Conservation (phyloP, 1,284 basidiomycete genomes). For the Earliella scabrosa region DNA sequence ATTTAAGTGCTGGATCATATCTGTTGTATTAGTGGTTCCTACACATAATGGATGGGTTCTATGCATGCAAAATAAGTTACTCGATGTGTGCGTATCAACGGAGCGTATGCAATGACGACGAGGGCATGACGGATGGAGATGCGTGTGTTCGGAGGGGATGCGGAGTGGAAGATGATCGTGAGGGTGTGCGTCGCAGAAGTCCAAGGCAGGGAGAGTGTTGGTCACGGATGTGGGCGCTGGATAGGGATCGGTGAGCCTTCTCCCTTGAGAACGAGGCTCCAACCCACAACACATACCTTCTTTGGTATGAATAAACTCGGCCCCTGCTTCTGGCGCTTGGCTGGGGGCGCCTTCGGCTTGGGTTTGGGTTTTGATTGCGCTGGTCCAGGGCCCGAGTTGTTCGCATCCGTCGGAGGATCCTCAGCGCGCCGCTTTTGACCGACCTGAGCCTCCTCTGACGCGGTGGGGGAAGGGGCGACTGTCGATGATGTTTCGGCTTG, state of each 20-base stretch:
- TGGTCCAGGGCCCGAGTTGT: not conserved
- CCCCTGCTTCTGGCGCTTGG: constrained; percentile 34
- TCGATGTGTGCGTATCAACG: constrained; percentile 1
- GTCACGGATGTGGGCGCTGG: not conserved
- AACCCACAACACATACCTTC: constrained; percentile 19
- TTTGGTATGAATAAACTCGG: constrained; percentile 38
- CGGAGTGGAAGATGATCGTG: no score
- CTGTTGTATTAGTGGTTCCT: not conserved
- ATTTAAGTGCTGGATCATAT: not conserved
- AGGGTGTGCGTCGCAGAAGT: no score
- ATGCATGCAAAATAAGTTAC: constrained; percentile 6
- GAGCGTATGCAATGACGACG: not conserved
- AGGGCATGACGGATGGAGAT: not conserved
- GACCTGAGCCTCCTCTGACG: constrained; percentile 14
- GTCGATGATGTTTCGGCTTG: constrained; percentile 2
- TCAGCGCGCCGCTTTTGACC: constrained; percentile 28
- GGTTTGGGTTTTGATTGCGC: constrained; percentile 11
- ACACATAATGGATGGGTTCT: not conserved
- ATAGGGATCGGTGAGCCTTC: not conserved
- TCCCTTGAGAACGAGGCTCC: not conserved
- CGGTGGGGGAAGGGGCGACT: not conserved
- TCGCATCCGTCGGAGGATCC: constrained; percentile 12
- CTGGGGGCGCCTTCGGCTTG: constrained; percentile 23
- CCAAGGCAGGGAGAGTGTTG: no score
- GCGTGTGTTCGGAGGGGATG: not conserved